Evolutionary conservation across 306 rosid species (phyloP), one percentile per base, ranked within the genome.

Genomic region (Fragaria nilgerrensis): DNA sequence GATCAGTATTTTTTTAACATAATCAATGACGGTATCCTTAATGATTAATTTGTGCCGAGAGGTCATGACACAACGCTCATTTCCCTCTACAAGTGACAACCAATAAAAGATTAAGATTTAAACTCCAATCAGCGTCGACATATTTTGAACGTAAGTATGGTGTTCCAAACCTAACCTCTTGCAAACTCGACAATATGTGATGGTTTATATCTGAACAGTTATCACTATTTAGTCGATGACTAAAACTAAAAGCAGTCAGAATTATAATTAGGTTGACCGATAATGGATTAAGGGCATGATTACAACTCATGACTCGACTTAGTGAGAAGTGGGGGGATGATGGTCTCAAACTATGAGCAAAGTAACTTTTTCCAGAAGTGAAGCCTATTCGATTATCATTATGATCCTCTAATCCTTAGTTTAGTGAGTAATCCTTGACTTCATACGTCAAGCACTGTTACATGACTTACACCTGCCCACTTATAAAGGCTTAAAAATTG

Each of bases 371-470:
- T n/a, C 61, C 25, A n/a, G 62, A 55, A n/a, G 27, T 55, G 27
- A n/a, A n/a, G 14, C 27, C 4, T 17, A 1, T 49, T 39, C 45
- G 59, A 27, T 70, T 25, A 16, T 47, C 58, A 25, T 47, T 27
- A 25, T 20, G 65, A 58, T 58, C 32, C 41, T 12, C 17, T 22
- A 22, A 10, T 27, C 41, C 44, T 3, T 32, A 52, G 45, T 72
- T 72, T 19, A 72, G n/a, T 34, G 34, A 72, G 52, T 72, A 29
- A 34, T 52, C 64, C 12, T 50, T 72, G 64, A 72, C 64, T 52
- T 11, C 34, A 34, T 32, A 50, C 12, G 34, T 47, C 5, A 14
- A 25, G 1, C 41, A 70, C 56, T 9, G 14, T 44, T 32, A 32
- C n/a, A n/a, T n/a, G n/a, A n/a, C n/a, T 27, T 47, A 13, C 3